Base-by-base conservation (phyloP, 2,329 filamentous ascomycete species). In the Stemphylium vesicarium region DNA sequence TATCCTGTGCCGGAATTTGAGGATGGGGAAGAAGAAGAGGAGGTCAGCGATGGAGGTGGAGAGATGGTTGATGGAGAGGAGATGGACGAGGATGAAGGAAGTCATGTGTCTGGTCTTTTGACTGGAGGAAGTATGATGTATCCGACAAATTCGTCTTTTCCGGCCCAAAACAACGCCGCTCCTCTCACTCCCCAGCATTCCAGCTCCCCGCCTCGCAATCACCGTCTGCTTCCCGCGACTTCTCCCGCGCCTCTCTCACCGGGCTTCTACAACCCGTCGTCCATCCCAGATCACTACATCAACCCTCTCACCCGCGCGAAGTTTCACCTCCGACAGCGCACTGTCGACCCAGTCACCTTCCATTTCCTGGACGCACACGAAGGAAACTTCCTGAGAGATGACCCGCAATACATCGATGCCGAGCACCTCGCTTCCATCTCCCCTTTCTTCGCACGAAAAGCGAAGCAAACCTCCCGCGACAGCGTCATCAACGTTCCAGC, bases 311-410 rank as follows among this genome's bases (percentile, higher is more conserved):
- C 26, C 32, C 54, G 44, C 39, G 33, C 40, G 0, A 57, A 53
- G 13, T 57, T 40, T 26, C 33, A 57, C 12, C 39, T 57, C 29
- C 53, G 44, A 11, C 38, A 38, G 13, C 49, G 53, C 40, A 44
- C 38, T 3, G 10, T n/a, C 18, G 38, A 53, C 3, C 29, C n/a
- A 10, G 36, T 52, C n/a, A 29, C 12, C 2, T 49, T 53, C 26
- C 8, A 11, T 18, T 57, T 42, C 36, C 35, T 37, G 12, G 16
- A 32, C n/a, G 10, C 26, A 11, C 4, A 51, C 16, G 40, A 51
- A 29, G 2, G 4, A 3, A 12, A 18, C 2, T 24, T 26, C 10
- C 18, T 10, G 0, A 44, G 1, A 0, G 32, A 24, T 1, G 35
- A 42, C 13, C 18, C 13, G n/a, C 49, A 51, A 10, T 39, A 38